These are phyloP conservation scores for Tinospora cordifolia DNA, from an alignment of 164 flowering plant genomes.

Conservation along the genomic window DNA sequence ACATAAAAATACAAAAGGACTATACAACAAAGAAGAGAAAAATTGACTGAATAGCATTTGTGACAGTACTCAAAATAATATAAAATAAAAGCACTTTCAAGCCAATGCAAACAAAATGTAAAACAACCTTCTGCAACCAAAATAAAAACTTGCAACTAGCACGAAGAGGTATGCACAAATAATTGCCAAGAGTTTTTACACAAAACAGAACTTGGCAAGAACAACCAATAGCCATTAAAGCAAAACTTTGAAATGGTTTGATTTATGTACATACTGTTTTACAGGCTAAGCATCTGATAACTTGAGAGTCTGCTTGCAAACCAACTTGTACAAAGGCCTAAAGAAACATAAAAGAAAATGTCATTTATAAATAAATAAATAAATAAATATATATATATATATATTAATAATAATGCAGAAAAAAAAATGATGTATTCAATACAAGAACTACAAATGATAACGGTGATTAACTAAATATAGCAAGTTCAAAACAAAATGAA, in stretches of 20 bases:
- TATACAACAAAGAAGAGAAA: neutral
- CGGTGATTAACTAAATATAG: neutral
- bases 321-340: conserved; percentile 79
- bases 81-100: too few species aligned
- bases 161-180: neutral
- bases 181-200: neutral
- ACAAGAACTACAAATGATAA: neutral
- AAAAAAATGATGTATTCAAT: neutral
- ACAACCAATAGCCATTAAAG: neutral
- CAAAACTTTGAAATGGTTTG: neutral
- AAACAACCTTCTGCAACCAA: neutral
- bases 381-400: too few species aligned
- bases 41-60: neutral
- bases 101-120: neutral
- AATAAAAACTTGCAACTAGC: neutral
- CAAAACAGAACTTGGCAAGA: neutral
- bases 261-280: conserved; percentile 48
- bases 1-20: neutral
- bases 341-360: conserved; percentile 11
- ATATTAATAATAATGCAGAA: neutral
- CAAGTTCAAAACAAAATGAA: neutral
- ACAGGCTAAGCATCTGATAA: conserved; percentile 64
- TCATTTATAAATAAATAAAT: neutral
- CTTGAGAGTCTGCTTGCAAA: conserved; percentile 60
- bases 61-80: neutral